phyloP scores from a whole-genome alignment of 2,329 filamentous ascomycete species.

The Phialophora chinensis region DNA sequence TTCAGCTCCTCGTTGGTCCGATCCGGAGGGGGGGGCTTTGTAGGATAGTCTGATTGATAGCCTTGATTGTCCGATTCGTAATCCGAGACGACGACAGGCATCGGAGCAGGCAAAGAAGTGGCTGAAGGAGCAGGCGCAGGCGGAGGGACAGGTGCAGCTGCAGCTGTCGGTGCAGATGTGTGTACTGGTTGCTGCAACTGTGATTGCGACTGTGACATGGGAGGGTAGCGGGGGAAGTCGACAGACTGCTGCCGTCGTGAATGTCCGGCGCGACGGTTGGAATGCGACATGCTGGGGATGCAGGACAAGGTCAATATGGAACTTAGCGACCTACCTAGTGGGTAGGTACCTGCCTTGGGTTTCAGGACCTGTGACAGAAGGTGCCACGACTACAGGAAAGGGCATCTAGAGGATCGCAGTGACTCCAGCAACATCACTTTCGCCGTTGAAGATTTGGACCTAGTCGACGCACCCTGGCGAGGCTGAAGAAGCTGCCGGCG shows the following conservation, averaged over 20 bases:
- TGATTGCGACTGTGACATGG: slow-evolving; percentile 28
- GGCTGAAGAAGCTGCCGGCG: slow-evolving; percentile 8
- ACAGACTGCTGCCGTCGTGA: slow-evolving; percentile 39
- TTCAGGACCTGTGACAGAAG: neutral
- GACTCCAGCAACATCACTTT: neutral
- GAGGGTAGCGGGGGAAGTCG: slow-evolving; percentile 39
- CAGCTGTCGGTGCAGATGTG: slow-evolving; percentile 3
- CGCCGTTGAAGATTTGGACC: neutral
- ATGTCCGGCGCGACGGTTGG: slow-evolving; percentile 30
- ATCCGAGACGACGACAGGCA: slow-evolving; percentile 50
- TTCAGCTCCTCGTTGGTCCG: slow-evolving; percentile 87
- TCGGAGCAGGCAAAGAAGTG: slow-evolving; percentile 20
- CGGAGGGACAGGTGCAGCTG: neutral
- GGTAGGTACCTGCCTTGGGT: slow-evolving; percentile 25
- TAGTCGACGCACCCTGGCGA: neutral
- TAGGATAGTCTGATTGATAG: slow-evolving; percentile 51
- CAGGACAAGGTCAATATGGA: slow-evolving; percentile 20
- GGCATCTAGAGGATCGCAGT: neutral
- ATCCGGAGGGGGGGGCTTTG: slow-evolving; percentile 50
- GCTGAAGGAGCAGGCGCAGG: slow-evolving; percentile 6
- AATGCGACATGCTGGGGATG: slow-evolving; percentile 33
- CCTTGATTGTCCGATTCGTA: slow-evolving; percentile 70
- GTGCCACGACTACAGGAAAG: neutral
- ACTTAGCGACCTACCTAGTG: slow-evolving; percentile 29
- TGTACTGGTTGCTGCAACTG: slow-evolving; percentile 22